Evolutionary conservation across 331 rosid genomes (phyloP).

Genomic region (Prunus yedoensis): DNA sequence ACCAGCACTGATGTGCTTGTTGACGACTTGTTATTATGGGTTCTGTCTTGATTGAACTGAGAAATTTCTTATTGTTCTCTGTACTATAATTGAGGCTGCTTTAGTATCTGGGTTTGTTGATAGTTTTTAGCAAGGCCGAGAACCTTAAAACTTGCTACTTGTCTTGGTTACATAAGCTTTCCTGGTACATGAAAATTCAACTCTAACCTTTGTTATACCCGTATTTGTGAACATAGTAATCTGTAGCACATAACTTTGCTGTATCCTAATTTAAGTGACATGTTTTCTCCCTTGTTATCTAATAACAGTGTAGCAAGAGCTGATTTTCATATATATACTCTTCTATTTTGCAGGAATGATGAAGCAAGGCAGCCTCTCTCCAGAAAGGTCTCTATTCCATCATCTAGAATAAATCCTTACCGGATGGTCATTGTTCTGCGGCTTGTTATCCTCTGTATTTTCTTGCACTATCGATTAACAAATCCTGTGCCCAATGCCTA

Average conservation of each 20-base stretch:
- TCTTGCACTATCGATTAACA: conserved; percentile 93
- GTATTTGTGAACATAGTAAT: background rate
- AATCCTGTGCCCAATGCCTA: conserved; percentile 94
- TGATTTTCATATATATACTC: conserved; percentile 16
- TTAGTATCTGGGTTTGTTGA: background rate
- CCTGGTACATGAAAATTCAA: background rate
- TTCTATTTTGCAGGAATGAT: conserved; percentile 65
- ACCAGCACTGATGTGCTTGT: conserved; percentile 78
- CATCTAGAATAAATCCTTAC: conserved; percentile 93
- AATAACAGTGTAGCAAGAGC: conserved; percentile 7
- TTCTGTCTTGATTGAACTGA: conserved; percentile 14
- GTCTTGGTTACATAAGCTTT: background rate
- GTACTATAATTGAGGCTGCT: background rate
- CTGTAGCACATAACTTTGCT: background rate
- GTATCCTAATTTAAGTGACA: background rate
- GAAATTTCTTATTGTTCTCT: background rate
- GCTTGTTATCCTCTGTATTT: conserved; percentile 71
- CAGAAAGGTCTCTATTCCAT: conserved; percentile 93
- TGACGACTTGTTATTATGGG: conserved; percentile 67
- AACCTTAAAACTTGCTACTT: background rate
- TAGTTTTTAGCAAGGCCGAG: background rate
- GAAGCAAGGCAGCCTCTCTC: conserved; percentile 99
- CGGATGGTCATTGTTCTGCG: conserved; percentile 97
- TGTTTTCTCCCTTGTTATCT: conserved; percentile 1
- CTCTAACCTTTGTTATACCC: background rate